Evolutionary conservation across 768 basidiomycete genomes (phyloP).

Genomic region (Candolleomyces eurysporus): DNA sequence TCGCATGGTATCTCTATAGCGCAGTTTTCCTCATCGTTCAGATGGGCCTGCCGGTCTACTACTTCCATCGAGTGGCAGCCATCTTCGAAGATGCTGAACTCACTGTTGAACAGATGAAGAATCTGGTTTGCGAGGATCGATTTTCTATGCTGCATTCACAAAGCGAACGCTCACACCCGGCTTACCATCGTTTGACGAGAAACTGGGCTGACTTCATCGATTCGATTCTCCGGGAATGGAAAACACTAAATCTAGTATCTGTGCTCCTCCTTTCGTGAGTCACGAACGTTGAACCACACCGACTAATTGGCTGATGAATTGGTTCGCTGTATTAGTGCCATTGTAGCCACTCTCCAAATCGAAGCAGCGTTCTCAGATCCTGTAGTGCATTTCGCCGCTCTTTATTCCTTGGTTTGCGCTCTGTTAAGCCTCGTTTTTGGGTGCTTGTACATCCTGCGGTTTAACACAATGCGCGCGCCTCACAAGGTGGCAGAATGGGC

Average conservation of each 20-base stretch:
- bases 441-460: slow-evolving; percentile 63
- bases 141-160: slow-evolving; percentile 19
- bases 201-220: slow-evolving; percentile 30
- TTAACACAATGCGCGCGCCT: slow-evolving; percentile 63
- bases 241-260: slow-evolving; percentile 34
- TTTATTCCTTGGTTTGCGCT: slow-evolving; percentile 56
- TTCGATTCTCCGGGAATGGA: slow-evolving; percentile 32
- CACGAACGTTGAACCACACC: not conserved
- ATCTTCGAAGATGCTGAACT: slow-evolving; percentile 42
- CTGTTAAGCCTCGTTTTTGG: slow-evolving; percentile 63
- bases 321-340: slow-evolving; percentile 20
- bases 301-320: too few species aligned
- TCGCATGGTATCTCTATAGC: too few species aligned
- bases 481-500: slow-evolving; percentile 65
- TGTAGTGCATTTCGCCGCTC: slow-evolving; percentile 52
- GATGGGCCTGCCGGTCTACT: slow-evolving; percentile 59
- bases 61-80: slow-evolving; percentile 64
- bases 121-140: not conserved
- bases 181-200: slow-evolving; percentile 14
- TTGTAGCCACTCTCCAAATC: slow-evolving; percentile 35
- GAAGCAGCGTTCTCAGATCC: slow-evolving; percentile 47
- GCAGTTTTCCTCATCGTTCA: slow-evolving; percentile 23
- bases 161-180: not conserved
- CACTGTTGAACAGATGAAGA: slow-evolving; percentile 1
- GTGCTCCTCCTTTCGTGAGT: slow-evolving; percentile 30